phyloP scores from a whole-genome alignment of 83 land plant genomes.

The Picea abies region DNA sequence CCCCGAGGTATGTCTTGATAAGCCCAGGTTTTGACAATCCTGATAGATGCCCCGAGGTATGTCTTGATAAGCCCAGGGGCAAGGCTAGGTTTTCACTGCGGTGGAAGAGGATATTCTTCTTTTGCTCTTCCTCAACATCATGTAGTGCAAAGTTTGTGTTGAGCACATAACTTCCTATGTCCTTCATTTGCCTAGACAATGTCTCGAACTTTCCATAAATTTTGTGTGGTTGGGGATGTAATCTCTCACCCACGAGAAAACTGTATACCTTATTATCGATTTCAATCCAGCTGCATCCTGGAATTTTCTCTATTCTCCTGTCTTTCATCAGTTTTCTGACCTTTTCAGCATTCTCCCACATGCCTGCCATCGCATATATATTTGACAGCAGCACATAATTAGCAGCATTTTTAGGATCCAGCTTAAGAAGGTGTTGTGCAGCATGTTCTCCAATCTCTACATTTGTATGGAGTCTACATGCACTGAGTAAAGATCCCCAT shows the following conservation, averaged over 20 bases:
- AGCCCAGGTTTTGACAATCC: no score
- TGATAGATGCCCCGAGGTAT: no score
- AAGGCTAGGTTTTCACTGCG: no score
- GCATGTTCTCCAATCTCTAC: not conserved
- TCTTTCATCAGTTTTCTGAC: not conserved
- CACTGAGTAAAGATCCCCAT: not conserved
- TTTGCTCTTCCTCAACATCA: no score
- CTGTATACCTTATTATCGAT: not conserved
- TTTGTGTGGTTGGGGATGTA: not conserved
- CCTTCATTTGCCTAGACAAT: no score
- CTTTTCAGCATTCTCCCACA: not conserved
- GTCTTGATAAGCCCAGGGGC: no score
- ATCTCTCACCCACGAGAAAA: no score
- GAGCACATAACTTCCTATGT: no score
- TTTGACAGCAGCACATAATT: not conserved
- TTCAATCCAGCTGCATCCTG: constrained; percentile 7
- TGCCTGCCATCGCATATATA: not conserved
- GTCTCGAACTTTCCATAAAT: not conserved
- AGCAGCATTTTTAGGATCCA: not conserved
- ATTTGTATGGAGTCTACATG: not conserved
- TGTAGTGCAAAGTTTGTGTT: no score
- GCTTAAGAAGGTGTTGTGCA: not conserved
- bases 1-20: no score
- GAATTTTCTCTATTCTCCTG: not conserved
- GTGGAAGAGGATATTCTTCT: no score